Base-by-base conservation (phyloP, 805 yeast species). In the Metschnikowia borealis region DNA sequence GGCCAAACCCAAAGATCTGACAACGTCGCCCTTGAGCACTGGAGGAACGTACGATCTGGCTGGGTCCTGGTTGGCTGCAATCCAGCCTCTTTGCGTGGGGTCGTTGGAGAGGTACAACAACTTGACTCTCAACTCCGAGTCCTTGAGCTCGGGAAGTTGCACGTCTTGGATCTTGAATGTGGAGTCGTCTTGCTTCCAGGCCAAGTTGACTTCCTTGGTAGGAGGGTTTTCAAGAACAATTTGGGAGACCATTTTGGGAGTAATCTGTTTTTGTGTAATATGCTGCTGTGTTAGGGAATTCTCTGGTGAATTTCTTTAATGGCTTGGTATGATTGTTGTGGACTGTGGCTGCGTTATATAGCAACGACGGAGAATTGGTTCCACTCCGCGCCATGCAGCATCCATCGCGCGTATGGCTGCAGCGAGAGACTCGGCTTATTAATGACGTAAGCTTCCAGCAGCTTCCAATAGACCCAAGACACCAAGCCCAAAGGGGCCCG, bases 1-100 rank as follows among this genome's bases (percentile, higher is more conserved):
- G 13, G 71, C 84, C 35, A 83, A 47, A 34, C 83, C 85, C 7
- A 62, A 46, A 1, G 75, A 57, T 50, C 74, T 69, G 49, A 83
- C 72, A 14, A 74, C 68, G 18, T 80, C 77, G 17, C 78, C 78
- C 44, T 69, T 67, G 26, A 66, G 62, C 10, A 75, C 63, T 29
- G 80, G 77, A 6, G 68, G 64, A 26, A 61, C 58, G 57, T 74
- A 74, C 37, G 58, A 49, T 54, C 69, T 62, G 44, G 60, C 54
- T 2, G 68, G 57, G 46, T 68, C 63, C 26, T 55, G 56, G 47
- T 59, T 65, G 50, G 69, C 70, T 41, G 66, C 66, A 52, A 81
- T 80, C 82, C 85, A 80, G 44, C 73, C 72, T 62, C 83, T 80
- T 58, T 81, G 84, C 15, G 85, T 80, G 13, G 87, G 86, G 60